Evolutionary conservation across 2,329 filamentous ascomycete genomes (phyloP).

Genomic region (Aspergillus neoniger): DNA sequence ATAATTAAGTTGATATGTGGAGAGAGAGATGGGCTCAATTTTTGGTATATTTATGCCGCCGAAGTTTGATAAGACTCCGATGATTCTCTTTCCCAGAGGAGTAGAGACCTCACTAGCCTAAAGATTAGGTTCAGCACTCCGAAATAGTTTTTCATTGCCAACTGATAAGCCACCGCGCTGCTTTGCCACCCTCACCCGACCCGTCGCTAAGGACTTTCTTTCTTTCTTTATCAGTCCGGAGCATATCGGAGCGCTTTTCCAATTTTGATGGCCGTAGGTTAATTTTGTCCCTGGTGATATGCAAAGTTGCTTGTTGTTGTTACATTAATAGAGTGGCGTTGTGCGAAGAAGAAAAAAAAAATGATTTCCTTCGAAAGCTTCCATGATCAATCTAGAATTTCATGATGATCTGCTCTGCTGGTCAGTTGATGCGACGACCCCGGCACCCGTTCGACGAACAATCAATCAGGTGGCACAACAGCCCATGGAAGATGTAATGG

Average conservation of each 20-base stretch:
- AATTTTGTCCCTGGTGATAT: neutral
- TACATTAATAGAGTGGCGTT: constrained; percentile 3
- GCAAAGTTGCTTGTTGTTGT: neutral
- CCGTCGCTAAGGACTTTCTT: neutral
- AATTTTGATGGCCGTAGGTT: neutral
- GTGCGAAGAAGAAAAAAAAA: neutral
- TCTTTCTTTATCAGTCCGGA: neutral
- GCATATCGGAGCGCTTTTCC: neutral
- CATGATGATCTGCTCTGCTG: neutral
- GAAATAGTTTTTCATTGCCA: too few relatives aligned
- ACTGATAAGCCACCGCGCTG: neutral
- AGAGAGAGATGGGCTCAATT: neutral
- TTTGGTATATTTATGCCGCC: neutral
- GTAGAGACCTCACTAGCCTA: neutral
- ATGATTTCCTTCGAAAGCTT: neutral
- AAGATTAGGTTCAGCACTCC: neutral
- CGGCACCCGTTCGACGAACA: too few relatives aligned
- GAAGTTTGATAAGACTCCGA: neutral
- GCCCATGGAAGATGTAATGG: neutral
- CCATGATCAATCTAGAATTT: constrained; percentile 8
- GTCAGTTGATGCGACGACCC: constrained; percentile 2
- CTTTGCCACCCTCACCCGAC: neutral
- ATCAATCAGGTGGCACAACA: neutral
- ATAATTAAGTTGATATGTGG: neutral
- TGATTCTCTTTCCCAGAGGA: neutral